Evolutionary conservation across 768 basidiomycete genomes (phyloP), one percentile per base, ranked within the genome.

Genomic region (Naganishia friedmannii): DNA sequence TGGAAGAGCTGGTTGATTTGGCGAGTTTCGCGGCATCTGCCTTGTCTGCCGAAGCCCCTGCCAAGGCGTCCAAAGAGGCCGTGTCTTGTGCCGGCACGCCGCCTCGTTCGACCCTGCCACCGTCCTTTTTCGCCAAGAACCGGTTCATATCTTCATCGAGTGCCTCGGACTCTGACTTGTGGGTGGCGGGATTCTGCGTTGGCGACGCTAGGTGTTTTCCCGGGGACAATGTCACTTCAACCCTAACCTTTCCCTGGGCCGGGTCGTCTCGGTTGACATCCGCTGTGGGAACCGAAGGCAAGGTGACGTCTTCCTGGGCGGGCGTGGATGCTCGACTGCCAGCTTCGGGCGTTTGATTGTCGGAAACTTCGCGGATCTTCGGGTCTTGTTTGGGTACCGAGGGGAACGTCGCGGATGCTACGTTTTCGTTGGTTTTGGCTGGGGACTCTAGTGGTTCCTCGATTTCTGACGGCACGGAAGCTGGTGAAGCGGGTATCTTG

Each of bases 301-400:
- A 37, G 12, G n/a, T 63, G 23, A 63, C 19, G 7, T 28, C 39
- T 46, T 45, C 60, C 3, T 21, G 39, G 9, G 31, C 60, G 23
- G 60, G 60, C 26, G 60, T 63, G 15, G 60, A 26, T 2, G 21
- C 21, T 17, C 60, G 60, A 23, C 60, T 63, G 60, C n/a, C 42
- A 2, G 46, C 48, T 12, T 28, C 31, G 12, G 46, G 32, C 19
- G 28, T 45, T 37, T 34, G 28, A 29, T 28, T 51, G 29, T 21
- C 15, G 53, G 31, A 28, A 3, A 53, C 29, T 6, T 34, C 65
- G 48, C 9, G 39, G n/a, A 65, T 32, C 17, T 9, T 15, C 13
- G 65, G 65, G 46, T 51, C 65, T 31, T 51, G 48, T 28, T 66
- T n/a, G 8, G 65, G 65, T 17, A 66, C 65, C 19, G 65, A 66